Percentiles rank a stretch among this genome's conserved stretches.
phyloP scores from a whole-genome alignment of 2,329 filamentous ascomycete species.

The Sporothrix inflata region DNA sequence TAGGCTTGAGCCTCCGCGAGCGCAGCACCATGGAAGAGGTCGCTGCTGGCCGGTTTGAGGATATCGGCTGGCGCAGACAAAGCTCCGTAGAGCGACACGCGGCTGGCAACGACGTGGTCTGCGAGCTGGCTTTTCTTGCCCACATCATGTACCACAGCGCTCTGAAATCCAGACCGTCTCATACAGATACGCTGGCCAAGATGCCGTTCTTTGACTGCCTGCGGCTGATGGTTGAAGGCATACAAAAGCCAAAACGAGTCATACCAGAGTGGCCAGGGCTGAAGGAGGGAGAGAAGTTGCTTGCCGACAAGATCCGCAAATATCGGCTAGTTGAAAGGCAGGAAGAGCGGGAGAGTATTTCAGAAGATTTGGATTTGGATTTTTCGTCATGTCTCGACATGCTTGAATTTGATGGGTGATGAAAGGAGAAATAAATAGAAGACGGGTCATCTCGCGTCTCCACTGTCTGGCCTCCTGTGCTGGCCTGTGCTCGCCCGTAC shows the following conservation, averaged over 20 bases:
- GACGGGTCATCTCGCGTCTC: no score
- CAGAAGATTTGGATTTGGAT: not conserved
- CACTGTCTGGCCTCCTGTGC: not conserved
- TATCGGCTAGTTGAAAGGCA: not conserved
- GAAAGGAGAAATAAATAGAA: not conserved
- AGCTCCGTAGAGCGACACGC: not conserved
- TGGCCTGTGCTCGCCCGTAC: no score
- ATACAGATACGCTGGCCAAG: not conserved
- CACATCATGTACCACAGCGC: not conserved
- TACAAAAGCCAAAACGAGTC: not conserved
- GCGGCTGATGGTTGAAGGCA: not conserved
- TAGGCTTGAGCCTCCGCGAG: no score
- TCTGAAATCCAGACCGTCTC: not conserved
- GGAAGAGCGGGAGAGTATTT: not conserved
- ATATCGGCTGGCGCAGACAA: not conserved
- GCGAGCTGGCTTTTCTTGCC: not conserved
- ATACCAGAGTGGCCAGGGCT: no score
- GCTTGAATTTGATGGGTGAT: not conserved
- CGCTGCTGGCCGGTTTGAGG: no score
- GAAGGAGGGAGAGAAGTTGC: not conserved
- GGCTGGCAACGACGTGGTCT: not conserved
- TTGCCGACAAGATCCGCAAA: not conserved
- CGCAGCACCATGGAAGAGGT: no score
- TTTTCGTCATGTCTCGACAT: not conserved
- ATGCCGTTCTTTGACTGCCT: not conserved